Base-by-base conservation (phyloP, 257 asterid species). In the Lycium ferocissimum region DNA sequence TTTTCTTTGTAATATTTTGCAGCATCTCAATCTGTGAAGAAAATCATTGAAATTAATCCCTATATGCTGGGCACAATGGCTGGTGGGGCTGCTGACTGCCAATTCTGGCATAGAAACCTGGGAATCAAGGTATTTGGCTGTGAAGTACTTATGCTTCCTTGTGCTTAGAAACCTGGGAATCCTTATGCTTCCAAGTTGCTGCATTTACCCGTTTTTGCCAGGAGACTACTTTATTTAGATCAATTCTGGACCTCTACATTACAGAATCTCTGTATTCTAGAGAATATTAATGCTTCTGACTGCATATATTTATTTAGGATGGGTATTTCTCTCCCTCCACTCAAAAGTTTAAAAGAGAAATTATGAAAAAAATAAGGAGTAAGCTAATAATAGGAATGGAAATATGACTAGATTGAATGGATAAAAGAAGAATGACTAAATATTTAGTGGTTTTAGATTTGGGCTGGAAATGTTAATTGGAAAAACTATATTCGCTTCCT, bases 11-110 rank as follows among this genome's bases (percentile, higher is more conserved):
- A 63, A 15, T 61, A 63, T 70, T 9, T 85, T 47, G 85, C 93
- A 95, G 98, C 98, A 62, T 95, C 98, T 58, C 97, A 95, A 81
- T 91, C 98, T 83, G 98, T 94, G 79, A 95, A 93, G 93, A 95
- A 94, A 83, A 95, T 95, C 62, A 95, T 95, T 82, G 98, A 95
- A 88, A 95, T 95, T 80, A 94, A 93, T 65, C 98, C 97, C 1
- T 92, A 95, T 91, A 93, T 94, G 98, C 97, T 94, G 85, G 98
- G 98, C 43, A 95, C 99, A 79, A 94, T 94, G 99, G 99, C 98
- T 87, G 99, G 98, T 85, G 98, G 99, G 82, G 99, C 96, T 70
- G 97, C 98, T 51, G 98, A 94, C 88, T 94, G 98, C 91, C 98
- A 93, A 89, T 94, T 94, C 92, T 94, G 98, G 98, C 96, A 92